phyloP scores from a whole-genome alignment of 1,139 yeast genomes.

The Lodderomyces pseudojiufengensis region DNA sequence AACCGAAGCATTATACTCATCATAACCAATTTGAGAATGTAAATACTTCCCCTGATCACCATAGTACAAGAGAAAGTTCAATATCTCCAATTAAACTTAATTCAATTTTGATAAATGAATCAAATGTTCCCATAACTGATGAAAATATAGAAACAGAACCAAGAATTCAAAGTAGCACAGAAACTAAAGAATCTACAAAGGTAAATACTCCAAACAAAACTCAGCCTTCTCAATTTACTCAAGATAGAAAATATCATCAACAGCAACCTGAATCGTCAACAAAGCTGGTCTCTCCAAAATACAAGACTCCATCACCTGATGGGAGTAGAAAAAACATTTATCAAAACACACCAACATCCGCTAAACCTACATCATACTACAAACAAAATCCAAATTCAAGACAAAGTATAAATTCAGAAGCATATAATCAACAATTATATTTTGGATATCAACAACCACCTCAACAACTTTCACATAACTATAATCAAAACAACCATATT shows the following conservation, averaged over 20 bases:
- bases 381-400: not conserved
- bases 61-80: not conserved
- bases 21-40: not conserved
- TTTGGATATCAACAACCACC: constrained; percentile 6
- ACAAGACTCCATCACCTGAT: not conserved
- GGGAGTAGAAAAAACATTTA: not conserved
- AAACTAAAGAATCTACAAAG: too few relatives aligned
- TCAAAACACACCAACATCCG: not conserved
- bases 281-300: not conserved
- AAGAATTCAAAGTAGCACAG: too few relatives aligned
- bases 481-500: too few relatives aligned
- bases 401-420: not conserved
- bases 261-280: not conserved
- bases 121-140: too few relatives aligned
- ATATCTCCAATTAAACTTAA: too few relatives aligned
- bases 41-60: not conserved
- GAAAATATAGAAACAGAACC: too few relatives aligned
- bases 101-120: too few relatives aligned
- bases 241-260: not conserved
- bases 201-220: not conserved
- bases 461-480: not conserved
- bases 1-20: too few relatives aligned
- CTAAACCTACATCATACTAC: not conserved
- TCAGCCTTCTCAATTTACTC: not conserved
- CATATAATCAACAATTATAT: not conserved